Percentiles rank a stretch among this genome's conserved stretches.
These are phyloP conservation scores for Hebeloma cylindrosporum DNA, from an alignment of 768 basidiomycete species.

Conservation along the genomic window DNA sequence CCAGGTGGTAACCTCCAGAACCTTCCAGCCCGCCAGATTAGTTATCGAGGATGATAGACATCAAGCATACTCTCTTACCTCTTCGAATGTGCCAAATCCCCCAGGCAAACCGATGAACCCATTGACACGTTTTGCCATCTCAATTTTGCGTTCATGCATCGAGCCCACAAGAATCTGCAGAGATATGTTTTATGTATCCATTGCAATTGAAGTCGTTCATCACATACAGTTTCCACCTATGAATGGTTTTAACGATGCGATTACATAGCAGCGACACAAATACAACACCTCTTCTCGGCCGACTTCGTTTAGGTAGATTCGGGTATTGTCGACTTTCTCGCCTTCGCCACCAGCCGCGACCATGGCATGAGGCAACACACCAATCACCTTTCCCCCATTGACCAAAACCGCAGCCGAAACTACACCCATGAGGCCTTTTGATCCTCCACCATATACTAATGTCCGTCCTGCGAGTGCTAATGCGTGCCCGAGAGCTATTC, in stretches of 20 bases:
- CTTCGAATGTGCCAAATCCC: conserved; percentile 95
- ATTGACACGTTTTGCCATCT: conserved; percentile 80
- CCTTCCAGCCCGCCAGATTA: conserved; percentile 35
- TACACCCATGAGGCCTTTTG: conserved; percentile 82
- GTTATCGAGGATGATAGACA: not conserved
- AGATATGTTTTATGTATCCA: not conserved
- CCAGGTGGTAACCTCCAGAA: conserved; percentile 95
- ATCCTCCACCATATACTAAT: conserved; percentile 87
- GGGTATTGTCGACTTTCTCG: conserved; percentile 38
- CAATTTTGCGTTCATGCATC: conserved; percentile 88
- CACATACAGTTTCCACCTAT: conserved; percentile 33
- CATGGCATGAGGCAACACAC: conserved; percentile 80
- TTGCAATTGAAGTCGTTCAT: not conserved
- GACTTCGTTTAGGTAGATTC: conserved; percentile 21
- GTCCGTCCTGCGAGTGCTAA: conserved; percentile 59
- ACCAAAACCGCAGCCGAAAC: conserved; percentile 67
- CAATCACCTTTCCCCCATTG: conserved; percentile 70
- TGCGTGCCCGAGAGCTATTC: conserved; percentile 69
- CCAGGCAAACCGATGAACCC: conserved; percentile 92
- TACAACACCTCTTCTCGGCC: conserved; percentile 28
- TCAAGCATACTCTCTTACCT: conserved; percentile 54
- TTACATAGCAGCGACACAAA: not conserved
- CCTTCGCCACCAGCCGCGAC: conserved; percentile 61
- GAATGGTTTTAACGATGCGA: not conserved
- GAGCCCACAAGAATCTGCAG: conserved; percentile 67